A percentile compares a stretch with the other conserved stretches of the same genome.
These are phyloP conservation scores for Venturiaceae sp. DNA, from an alignment of 2,329 filamentous ascomycete genomes.

Conservation along the genomic window DNA sequence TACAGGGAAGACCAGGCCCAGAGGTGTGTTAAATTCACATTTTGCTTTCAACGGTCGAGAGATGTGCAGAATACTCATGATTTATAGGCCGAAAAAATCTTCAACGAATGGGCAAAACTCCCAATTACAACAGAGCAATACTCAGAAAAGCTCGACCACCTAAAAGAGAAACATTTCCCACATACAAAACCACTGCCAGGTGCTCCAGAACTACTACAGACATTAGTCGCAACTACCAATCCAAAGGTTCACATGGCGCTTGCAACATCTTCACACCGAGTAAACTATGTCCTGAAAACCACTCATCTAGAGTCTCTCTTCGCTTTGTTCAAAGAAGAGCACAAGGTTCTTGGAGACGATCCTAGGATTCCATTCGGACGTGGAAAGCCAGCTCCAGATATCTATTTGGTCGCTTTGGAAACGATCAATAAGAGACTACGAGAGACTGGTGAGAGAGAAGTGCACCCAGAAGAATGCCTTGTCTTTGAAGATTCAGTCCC, in stretches of 20 bases:
- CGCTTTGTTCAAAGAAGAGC: conserved; percentile 51
- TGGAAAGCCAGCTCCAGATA: conserved; percentile 94
- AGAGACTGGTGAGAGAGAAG: conserved; percentile 44
- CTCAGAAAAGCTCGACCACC: conserved; percentile 43
- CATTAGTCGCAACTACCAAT: conserved; percentile 40
- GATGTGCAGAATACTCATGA: neutral
- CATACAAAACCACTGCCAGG: conserved; percentile 69
- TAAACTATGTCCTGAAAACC: conserved; percentile 73
- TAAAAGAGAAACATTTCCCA: conserved; percentile 67
- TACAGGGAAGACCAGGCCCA: conserved; percentile 58
- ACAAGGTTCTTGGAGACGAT: conserved; percentile 80
- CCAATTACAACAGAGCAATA: conserved; percentile 67
- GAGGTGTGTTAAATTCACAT: conserved; percentile 34
- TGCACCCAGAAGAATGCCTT: conserved; percentile 77
- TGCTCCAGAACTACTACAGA: conserved; percentile 56
- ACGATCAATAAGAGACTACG: conserved; percentile 69
- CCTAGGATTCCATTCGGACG: conserved; percentile 62
- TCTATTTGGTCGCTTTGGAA: conserved; percentile 78
- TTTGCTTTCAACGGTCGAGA: neutral
- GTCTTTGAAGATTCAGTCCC: conserved; percentile 96
- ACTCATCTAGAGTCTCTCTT: conserved; percentile 42
- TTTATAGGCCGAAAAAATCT: conserved; percentile 47
- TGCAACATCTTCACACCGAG: conserved; percentile 66
- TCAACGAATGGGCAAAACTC: conserved; percentile 76
- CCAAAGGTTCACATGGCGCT: conserved; percentile 65